Evolutionary conservation across 2,329 filamentous ascomycete species (phyloP), one percentile per base, ranked within the genome.

Genomic region (Lasiodiplodia sp.): DNA sequence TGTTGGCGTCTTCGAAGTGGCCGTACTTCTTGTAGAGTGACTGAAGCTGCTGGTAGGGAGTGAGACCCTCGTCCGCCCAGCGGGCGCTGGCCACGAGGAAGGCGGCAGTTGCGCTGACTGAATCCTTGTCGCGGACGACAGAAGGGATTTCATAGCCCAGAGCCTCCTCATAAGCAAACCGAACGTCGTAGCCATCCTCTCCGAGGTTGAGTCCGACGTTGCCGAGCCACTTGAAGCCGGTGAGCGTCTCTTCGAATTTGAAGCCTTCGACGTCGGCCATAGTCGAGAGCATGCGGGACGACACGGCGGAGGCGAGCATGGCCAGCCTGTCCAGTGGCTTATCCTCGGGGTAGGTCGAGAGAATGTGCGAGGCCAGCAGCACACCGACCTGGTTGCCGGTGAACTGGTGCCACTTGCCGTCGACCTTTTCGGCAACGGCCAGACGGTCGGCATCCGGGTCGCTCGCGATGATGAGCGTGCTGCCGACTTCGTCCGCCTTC

Each of bases 201-300:
- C 84, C 68, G 2, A 89, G 81, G n/a, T 84, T 79, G 21, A 84
- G 82, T 1, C 87, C 86, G 56, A 86, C 82, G 70, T 89, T 90
- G 2, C 87, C 88, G 70, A 91, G 84, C 88, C 88, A 91, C 75
- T 91, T 91, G 80, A 91, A 91, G 1, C 88, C 88, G 0, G 88
- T 91, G 37, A 91, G 78, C 0, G 88, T 89, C 73, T 90, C 88
- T 69, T 83, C 81, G 73, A 87, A 89, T 63, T 84, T 79, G 70
- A 89, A 86, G 2, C 85, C 86, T 75, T 86, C 85, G 23, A 82
- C 79, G 34, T 79, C 74, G 0, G 87, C 87, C 79, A 90, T 86
- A 31, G 83, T 83, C 12, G 83, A 80, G 1, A 91, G 82, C 87
- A 90, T 90, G n/a, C 85, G 82, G 0, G 86, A 88, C 2, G 87